Conservation (phyloP, 2,329 filamentous ascomycete species). For the Curvularia spicifera region DNA sequence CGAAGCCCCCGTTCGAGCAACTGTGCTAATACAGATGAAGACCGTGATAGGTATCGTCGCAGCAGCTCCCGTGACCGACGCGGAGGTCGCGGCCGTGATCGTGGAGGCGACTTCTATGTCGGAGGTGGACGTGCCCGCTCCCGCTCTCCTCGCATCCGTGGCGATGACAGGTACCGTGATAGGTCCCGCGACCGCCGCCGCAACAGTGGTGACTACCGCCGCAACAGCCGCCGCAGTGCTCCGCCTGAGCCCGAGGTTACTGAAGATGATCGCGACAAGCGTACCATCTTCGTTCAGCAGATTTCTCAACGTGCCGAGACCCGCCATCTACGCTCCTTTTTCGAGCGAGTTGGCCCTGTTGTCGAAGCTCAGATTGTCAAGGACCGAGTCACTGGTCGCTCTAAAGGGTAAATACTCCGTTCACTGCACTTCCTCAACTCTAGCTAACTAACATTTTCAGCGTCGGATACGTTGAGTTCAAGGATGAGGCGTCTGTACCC, state of each 20-base stretch:
- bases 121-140: constrained; percentile 47
- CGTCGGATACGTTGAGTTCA: constrained; percentile 99
- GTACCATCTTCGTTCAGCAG: constrained; percentile 98
- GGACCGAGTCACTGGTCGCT: constrained; percentile 93
- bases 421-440: neutral
- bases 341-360: constrained; percentile 91
- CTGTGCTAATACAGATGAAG: constrained; percentile 48
- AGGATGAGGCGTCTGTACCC: constrained; percentile 89
- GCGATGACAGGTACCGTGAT: constrained; percentile 55
- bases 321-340: constrained; percentile 91
- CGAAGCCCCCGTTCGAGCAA: constrained; percentile 41
- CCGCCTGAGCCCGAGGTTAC: constrained; percentile 73
- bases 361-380: constrained; percentile 99
- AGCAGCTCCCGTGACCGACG: constrained; percentile 40
- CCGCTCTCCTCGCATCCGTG: constrained; percentile 48
- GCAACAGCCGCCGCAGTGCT: constrained; percentile 47
- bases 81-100: constrained; percentile 35
- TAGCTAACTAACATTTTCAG: constrained; percentile 64
- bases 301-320: constrained; percentile 91
- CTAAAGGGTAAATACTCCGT: constrained; percentile 78
- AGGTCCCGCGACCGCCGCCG: constrained; percentile 55
- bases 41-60: constrained; percentile 44
- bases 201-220: constrained; percentile 55
- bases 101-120: constrained; percentile 50
- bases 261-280: constrained; percentile 94